phyloP scores from a whole-genome alignment of 108 stramenopile species.

The Asterionellopsis glacialis region DNA sequence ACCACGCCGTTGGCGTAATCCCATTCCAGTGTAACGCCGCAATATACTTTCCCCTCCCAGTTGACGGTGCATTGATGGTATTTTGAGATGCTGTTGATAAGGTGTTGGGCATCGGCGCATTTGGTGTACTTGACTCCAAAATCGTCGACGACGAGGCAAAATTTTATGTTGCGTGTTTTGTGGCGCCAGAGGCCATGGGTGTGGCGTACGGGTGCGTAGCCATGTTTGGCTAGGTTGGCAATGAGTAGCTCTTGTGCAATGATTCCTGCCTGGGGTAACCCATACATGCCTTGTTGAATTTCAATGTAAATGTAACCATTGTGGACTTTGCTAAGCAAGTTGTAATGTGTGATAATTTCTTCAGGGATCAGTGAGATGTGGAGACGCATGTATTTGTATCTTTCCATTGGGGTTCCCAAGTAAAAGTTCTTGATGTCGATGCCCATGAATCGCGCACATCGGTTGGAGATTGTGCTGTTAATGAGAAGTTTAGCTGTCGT shows the following conservation, averaged over 20 bases:
- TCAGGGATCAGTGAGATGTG: too few relatives aligned
- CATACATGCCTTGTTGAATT: conserved; percentile 25
- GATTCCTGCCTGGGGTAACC: too few relatives aligned
- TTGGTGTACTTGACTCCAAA: conserved; percentile 39
- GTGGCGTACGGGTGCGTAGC: conserved; percentile 26
- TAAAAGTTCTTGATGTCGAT: conserved; percentile 32
- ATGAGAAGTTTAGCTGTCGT: conserved; percentile 34
- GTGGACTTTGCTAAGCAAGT: too few relatives aligned
- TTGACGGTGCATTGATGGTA: too few relatives aligned
- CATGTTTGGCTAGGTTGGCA: too few relatives aligned
- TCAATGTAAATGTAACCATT: conserved; percentile 26
- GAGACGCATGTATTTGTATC: conserved; percentile 38
- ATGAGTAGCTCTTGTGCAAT: too few relatives aligned
- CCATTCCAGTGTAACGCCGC: conserved; percentile 34
- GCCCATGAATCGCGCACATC: conserved; percentile 15
- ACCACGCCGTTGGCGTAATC: too few relatives aligned
- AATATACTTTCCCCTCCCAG: conserved; percentile 25
- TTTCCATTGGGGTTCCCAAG: conserved; percentile 22
- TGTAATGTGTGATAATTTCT: conserved; percentile 35
- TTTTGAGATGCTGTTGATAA: too few relatives aligned
- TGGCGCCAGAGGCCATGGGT: conserved; percentile 27
- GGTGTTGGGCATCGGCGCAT: conserved; percentile 18
- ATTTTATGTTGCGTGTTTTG: conserved; percentile 20
- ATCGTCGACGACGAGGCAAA: conserved; percentile 50
- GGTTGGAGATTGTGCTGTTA: conserved; percentile 42